These are phyloP conservation scores for Eragrostis curvula DNA, from an alignment of 176 grass and related monocot genomes.

Conservation along the genomic window DNA sequence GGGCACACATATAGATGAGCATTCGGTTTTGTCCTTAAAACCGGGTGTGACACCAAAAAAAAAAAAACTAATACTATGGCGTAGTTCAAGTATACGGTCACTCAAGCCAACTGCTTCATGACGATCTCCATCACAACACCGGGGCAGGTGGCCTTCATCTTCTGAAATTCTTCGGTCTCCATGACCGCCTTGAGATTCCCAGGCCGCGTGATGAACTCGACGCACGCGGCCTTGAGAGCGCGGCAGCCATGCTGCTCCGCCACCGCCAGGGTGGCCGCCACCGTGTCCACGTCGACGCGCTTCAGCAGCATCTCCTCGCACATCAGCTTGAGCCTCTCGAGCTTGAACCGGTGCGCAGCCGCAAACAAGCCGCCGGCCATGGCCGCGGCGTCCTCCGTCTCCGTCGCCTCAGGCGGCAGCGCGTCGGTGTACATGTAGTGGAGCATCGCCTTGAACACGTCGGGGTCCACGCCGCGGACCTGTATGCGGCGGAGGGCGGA, in stretches of 20 bases:
- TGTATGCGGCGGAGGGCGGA: neutral
- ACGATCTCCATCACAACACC: no score
- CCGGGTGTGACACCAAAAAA: no score
- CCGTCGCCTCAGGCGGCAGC: neutral
- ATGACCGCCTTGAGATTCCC: no score
- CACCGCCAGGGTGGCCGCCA: neutral
- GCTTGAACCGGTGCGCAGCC: neutral
- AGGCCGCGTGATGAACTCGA: no score
- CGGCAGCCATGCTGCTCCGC: neutral
- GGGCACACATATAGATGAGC: no score
- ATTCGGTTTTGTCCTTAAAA: no score
- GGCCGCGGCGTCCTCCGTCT: neutral
- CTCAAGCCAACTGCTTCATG: no score
- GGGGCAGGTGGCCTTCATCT: no score
- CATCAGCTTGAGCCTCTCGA: neutral
- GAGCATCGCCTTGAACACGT: constrained; percentile 17
- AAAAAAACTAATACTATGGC: no score
- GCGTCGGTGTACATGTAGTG: constrained; percentile 29
- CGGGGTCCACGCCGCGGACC: neutral
- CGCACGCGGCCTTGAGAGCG: no score
- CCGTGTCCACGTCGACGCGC: neutral
- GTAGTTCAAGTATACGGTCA: no score
- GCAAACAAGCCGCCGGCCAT: neutral
- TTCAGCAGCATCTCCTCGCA: neutral
- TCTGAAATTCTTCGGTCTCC: no score